A percentile compares a stretch with the other conserved stretches of the same genome.
Evolutionary conservation across 106 monocot species (phyloP).

Genomic region (Amphibolis antarctica): DNA sequence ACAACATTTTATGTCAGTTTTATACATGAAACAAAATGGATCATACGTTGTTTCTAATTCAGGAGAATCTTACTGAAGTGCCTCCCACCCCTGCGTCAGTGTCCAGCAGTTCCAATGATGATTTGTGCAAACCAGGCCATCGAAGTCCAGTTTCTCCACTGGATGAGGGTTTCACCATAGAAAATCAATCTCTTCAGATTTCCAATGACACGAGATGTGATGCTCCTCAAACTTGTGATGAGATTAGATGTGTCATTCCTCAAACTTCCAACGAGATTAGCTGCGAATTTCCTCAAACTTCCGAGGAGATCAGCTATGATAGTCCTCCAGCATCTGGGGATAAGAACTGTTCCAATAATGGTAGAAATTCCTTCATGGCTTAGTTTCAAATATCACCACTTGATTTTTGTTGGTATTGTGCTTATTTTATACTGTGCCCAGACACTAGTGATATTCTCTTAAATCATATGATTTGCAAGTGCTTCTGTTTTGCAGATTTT

Average conservation of each 20-base stretch:
- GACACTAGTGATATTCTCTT: too few species aligned
- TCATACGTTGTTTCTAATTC: conserved; percentile 2
- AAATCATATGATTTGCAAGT: too few species aligned
- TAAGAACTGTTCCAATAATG: too few species aligned
- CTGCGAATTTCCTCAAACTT: neutral
- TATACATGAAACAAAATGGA: neutral
- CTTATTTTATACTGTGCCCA: too few species aligned
- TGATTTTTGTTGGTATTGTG: too few species aligned
- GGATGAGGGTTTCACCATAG: conserved; percentile 42
- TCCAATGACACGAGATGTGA: conserved; percentile 20
- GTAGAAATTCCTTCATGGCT: too few species aligned
- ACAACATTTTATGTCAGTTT: too few species aligned
- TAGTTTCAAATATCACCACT: too few species aligned
- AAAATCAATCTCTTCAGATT: conserved; percentile 18
- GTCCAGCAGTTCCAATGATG: conserved; percentile 41
- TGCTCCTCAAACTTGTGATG: neutral
- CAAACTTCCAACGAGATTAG: too few species aligned
- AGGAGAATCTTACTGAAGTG: conserved; percentile 91
- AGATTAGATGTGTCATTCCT: neutral
- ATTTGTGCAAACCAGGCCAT: conserved; percentile 44
- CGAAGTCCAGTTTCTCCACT: conserved; percentile 86
- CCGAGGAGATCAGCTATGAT: neutral
- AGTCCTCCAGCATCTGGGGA: neutral
- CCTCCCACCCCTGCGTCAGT: conserved; percentile 90
- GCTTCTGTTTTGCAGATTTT: too few species aligned